phyloP scores from a whole-genome alignment of 768 basidiomycete species.

The Macrolepiota fuliginosa region DNA sequence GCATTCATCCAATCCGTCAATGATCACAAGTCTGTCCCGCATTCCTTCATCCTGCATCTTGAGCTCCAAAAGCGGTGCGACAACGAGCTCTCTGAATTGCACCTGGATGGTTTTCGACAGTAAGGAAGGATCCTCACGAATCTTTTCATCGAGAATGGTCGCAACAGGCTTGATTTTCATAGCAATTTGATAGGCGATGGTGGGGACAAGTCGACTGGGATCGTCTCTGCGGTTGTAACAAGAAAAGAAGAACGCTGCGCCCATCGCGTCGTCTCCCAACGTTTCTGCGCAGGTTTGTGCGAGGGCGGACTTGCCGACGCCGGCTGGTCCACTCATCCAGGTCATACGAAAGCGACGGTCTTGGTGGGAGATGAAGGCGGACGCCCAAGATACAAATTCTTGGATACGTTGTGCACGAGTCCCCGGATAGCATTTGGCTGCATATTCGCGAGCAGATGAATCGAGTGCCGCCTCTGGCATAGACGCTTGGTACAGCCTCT shows the following conservation, averaged over 20 bases:
- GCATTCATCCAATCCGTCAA: slow-evolving; percentile 5
- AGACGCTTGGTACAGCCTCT: neutral
- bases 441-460: neutral
- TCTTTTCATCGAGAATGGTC: neutral
- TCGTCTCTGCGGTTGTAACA: neutral
- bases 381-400: neutral
- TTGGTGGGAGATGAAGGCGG: neutral
- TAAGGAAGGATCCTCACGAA: neutral
- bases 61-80: neutral
- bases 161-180: neutral
- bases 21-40: neutral
- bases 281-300: slow-evolving; percentile 3
- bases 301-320: slow-evolving; percentile 6
- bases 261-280: neutral
- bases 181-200: slow-evolving; percentile 2
- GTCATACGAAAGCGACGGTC: neutral
- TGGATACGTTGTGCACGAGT: neutral
- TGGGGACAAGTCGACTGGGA: neutral
- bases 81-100: slow-evolving; percentile 11
- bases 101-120: neutral
- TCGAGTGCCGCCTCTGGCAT: neutral
- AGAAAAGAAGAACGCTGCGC: slow-evolving; percentile 9
- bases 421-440: too few species aligned
- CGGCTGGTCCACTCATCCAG: slow-evolving; percentile 8
- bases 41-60: neutral